phyloP scores from a whole-genome alignment of 805 yeast species.

The Saturnispora besseyi region DNA sequence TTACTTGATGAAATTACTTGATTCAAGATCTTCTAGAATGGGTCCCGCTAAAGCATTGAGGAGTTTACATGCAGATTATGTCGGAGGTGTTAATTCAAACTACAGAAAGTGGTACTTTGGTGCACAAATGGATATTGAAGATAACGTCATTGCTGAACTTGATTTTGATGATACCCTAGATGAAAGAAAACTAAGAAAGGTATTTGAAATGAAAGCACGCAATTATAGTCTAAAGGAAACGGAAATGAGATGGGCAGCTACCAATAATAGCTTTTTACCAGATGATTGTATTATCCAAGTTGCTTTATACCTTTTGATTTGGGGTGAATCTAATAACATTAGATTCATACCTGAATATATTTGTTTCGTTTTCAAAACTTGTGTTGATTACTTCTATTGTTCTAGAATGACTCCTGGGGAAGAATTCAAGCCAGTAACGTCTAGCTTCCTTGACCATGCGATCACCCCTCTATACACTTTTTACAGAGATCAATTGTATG shows the following conservation, averaged over 20 bases:
- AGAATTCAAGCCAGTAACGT: no score
- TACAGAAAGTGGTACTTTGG: conserved; percentile 74
- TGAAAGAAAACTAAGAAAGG: conserved; percentile 15
- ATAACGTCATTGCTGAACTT: conserved; percentile 4
- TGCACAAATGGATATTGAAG: conserved; percentile 52
- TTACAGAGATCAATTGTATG: no score
- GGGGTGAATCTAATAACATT: conserved; percentile 88
- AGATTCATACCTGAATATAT: conserved; percentile 86
- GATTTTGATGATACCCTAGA: conserved; percentile 35
- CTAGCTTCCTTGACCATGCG: no score
- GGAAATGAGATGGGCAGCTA: conserved; percentile 41
- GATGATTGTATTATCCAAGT: conserved; percentile 54
- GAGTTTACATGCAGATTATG: conserved; percentile 63
- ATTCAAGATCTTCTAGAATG: conserved; percentile 62
- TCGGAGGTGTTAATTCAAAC: conserved; percentile 63
- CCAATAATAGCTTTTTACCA: conserved; percentile 42
- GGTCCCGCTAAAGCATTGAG: conserved; percentile 45
- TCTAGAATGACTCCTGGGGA: conserved; percentile 18
- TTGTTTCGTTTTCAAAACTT: conserved; percentile 77
- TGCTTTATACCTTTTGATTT: conserved; percentile 60
- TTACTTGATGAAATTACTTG: conserved; percentile 49
- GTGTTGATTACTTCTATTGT: conserved; percentile 55
- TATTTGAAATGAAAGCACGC: conserved; percentile 13
- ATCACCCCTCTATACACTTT: no score
- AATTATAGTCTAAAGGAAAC: conserved; percentile 32